Base-by-base conservation (phyloP, 495 filamentous ascomycete species). In the Trichoderma asperelloides region DNA sequence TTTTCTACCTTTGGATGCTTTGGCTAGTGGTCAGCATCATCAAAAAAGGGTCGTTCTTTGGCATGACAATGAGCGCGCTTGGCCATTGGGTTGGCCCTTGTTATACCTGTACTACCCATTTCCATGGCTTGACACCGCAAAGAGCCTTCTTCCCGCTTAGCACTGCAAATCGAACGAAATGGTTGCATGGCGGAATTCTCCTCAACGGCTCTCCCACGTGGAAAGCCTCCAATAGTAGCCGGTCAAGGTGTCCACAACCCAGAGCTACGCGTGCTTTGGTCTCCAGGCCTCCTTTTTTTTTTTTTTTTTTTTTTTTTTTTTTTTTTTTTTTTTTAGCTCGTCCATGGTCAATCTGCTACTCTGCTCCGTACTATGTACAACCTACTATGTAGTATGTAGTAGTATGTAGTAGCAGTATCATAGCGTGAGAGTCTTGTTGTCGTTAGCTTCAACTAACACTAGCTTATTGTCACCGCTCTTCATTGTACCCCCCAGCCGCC, bases 81-180 rank as follows among this genome's bases (percentile, higher is more conserved):
- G 2, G 33, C 33, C 5, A 37, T 37, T 37, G 6, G 33, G 33
- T 37, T 37, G 33, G 33, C 33, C 33, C 2, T 51, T 21, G 18
- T 1, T 51, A 51, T 2, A 49, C 11, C 45, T 49, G n/a, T 15
- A 45, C 12, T 45, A 18, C 18, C n/a, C n/a, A n/a, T n/a, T n/a
- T n/a, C n/a, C 21, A 23, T 5, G 47, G 21, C 47, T n/a, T 9
- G 47, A n/a, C n/a, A 21, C 47, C 47, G 16, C 47, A n/a, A 55
- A 55, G 27, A 60, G 55, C 55, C 55, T 60, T 60, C 30, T 60
- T 60, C 55, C 55, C 55, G 55, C 27, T 60, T 25, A 60, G 16
- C 55, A 60, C 55, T 8, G 23, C 25, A 13, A 60, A 37, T 37
- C 33, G 33, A 37, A 37, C 33, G 33, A 37, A 37, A 60, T 30